Evolutionary conservation across 2,329 filamentous ascomycete species (phyloP).

Genomic region (Pyrenochaeta sp.): DNA sequence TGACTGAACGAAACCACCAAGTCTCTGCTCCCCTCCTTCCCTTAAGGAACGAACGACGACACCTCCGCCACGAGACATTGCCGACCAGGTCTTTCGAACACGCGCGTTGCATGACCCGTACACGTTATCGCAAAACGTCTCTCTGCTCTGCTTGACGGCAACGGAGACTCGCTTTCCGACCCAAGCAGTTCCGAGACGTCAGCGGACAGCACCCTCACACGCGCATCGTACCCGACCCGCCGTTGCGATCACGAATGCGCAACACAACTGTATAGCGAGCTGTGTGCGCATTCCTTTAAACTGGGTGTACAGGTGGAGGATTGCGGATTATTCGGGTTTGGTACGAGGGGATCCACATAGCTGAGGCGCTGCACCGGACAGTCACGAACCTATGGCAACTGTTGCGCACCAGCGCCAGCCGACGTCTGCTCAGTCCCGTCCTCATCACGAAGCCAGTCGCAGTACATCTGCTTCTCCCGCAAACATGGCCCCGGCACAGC

Average conservation of each 20-base stretch:
- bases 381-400: constrained; percentile 44
- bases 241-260: constrained; percentile 28
- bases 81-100: constrained; percentile 9
- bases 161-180: constrained; percentile 13
- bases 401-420: constrained; percentile 48
- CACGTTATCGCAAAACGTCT: constrained; percentile 6
- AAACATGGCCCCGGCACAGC: constrained; percentile 55
- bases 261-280: constrained; percentile 15
- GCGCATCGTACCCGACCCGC: constrained; percentile 24
- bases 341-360: constrained; percentile 24
- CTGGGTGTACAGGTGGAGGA: constrained; percentile 10
- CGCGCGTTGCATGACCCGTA: constrained; percentile 11
- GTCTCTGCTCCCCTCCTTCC: constrained; percentile 24
- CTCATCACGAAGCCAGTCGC: constrained; percentile 53
- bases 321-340: constrained; percentile 15
- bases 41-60: not conserved
- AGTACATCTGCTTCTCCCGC: constrained; percentile 51
- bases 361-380: constrained; percentile 25
- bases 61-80: constrained; percentile 20
- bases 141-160: constrained; percentile 11
- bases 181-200: constrained; percentile 38
- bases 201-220: constrained; percentile 25
- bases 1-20: constrained; percentile 22
- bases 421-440: constrained; percentile 38
- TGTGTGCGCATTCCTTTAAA: constrained; percentile 5